A percentile compares a stretch with the other conserved stretches of the same genome.
Evolutionary conservation across 1,284 basidiomycete genomes (phyloP).

Genomic region (Fistulina hepatica): DNA sequence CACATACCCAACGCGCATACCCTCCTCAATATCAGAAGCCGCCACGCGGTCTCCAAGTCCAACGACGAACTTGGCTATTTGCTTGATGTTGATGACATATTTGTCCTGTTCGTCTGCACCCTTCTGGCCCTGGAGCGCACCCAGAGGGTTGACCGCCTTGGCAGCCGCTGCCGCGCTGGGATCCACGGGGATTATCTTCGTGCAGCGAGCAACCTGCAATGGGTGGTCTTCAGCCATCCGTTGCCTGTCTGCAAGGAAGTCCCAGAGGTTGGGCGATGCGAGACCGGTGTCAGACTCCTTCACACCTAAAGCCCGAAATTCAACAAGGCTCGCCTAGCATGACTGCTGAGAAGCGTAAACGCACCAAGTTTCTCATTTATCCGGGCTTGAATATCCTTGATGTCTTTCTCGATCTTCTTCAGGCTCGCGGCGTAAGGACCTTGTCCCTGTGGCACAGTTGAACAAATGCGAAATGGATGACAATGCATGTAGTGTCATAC

Average conservation of each 20-base stretch:
- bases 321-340: conserved; percentile 8
- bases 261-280: conserved; percentile 95
- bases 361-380: conserved; percentile 92
- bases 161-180: conserved; percentile 61
- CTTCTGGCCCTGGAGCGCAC: conserved; percentile 75
- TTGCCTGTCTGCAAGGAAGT: conserved; percentile 78
- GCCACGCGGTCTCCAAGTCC: conserved; percentile 94
- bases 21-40: conserved; percentile 98
- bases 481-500: conserved; percentile 30
- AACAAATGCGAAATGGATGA: conserved; percentile 13
- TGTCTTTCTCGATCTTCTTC: conserved; percentile 86
- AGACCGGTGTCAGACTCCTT: conserved; percentile 99
- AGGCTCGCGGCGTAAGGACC: conserved; percentile 89
- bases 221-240: conserved; percentile 91
- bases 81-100: conserved; percentile 99
- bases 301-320: no score
- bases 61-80: conserved; percentile 99
- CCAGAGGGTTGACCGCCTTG: conserved; percentile 57
- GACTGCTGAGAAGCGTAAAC: conserved; percentile 15
- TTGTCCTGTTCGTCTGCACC: conserved; percentile 96
- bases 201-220: conserved; percentile 94
- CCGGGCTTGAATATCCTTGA: conserved; percentile 94
- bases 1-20: conserved; percentile 94
- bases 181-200: conserved; percentile 91
- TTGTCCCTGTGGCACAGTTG: conserved; percentile 70